Conservation (phyloP, 805 yeast genomes). For the Candida suzukii region DNA sequence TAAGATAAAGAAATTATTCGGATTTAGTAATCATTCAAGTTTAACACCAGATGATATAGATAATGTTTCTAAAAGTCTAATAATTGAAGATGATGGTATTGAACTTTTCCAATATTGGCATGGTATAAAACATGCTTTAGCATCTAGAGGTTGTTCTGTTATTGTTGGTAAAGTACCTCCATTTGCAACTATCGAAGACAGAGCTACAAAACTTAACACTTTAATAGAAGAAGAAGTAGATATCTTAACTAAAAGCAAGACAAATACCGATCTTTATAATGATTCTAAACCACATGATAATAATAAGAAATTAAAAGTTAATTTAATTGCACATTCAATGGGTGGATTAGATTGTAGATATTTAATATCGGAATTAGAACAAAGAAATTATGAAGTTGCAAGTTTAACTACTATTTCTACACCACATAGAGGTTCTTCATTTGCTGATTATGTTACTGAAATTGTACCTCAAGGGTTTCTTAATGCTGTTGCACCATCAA, state of each 20-base stretch:
- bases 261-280: conserved; percentile 18
- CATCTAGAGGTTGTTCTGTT: conserved; percentile 57
- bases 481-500: conserved; percentile 24
- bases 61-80: conserved; percentile 1
- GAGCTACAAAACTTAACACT: conserved; percentile 53
- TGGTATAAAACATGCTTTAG: conserved; percentile 62
- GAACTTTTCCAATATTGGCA: conserved; percentile 68
- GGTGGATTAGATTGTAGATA: conserved; percentile 87
- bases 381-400: conserved; percentile 47
- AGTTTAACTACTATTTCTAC: conserved; percentile 82
- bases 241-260: conserved; percentile 9
- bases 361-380: conserved; percentile 50
- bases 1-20: background rate
- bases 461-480: conserved; percentile 13
- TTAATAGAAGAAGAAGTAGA: conserved; percentile 30
- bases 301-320: conserved; percentile 42
- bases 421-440: conserved; percentile 82
- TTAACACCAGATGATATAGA: background rate
- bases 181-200: conserved; percentile 62
- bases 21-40: too few species aligned
- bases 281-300: conserved; percentile 8
- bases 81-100: conserved; percentile 19
- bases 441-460: conserved; percentile 61
- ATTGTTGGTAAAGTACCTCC: conserved; percentile 77
- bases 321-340: conserved; percentile 86